Evolutionary conservation across 208 protist genomes (phyloP), one percentile per base, ranked within the genome.

Genomic region (Trypanosoma lewisi): DNA sequence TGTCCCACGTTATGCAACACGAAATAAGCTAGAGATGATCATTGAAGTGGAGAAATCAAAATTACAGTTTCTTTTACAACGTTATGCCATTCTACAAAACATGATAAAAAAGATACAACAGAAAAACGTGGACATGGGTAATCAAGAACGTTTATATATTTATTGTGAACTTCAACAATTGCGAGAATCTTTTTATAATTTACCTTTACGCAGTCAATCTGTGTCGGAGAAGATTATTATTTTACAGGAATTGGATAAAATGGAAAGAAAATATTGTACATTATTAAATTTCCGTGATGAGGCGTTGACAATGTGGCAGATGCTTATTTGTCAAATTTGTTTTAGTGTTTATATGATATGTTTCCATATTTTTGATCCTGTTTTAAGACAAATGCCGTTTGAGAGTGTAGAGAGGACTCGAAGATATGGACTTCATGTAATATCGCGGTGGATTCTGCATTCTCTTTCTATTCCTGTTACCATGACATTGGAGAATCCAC

Each of bases 141-240:
- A 85, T 51, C 30, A 47, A 7, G 78, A 86, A 17, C 77, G 76
- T 19, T 44, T 87, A 50, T 58, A 66, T n/a, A 75, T 90, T 37
- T 90, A 79, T 34, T 87, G 80, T 44, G 76, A 83, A 36, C 25
- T 90, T 11, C 83, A 90, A 70, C 59, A 50, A 2, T 4, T 85
- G 12, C 69, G 80, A 5, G 58, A 66, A 17, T 36, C 67, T 0
- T 70, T 89, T 28, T 63, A 78, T 36, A 41, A 57, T 17, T 53
- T 89, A 23, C 71, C 83, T 11, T 28, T 50, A 9, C 48, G 34
- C 2, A 28, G 37, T 16, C 72, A 71, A 49, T 73, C 71, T 11
- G 77, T 73, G 45, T 25, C 72, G 7, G 80, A 85, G 21, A 76
- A 74, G 34, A n/a, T 53, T 6, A 56, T 41, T 19, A 52, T 81